These are phyloP conservation scores for Colletotrichum tanaceti DNA, from an alignment of 2,329 filamentous ascomycete species.

Conservation along the genomic window DNA sequence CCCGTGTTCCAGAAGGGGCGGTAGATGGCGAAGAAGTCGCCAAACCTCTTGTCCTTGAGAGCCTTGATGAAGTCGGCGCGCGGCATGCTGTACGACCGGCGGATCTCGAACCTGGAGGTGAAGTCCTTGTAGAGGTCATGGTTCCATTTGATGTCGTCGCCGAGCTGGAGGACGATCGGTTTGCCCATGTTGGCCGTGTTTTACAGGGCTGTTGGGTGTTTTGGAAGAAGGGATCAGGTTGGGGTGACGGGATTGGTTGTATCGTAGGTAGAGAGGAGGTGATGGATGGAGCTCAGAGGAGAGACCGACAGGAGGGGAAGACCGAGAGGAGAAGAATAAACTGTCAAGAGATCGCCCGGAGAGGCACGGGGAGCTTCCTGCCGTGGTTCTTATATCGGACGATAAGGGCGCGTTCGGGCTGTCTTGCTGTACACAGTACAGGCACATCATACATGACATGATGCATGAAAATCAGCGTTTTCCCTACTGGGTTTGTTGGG, in stretches of 20 bases:
- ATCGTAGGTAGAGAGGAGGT: too few species aligned
- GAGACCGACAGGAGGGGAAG: neutral
- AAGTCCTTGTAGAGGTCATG: constrained; percentile 39
- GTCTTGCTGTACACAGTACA: constrained; percentile 28
- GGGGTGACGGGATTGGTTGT: neutral
- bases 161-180: constrained; percentile 38
- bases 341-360: too few species aligned
- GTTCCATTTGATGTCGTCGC: constrained; percentile 39
- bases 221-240: neutral
- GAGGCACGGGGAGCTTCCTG: constrained; percentile 14
- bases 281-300: neutral
- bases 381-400: constrained; percentile 29
- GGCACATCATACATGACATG: too few species aligned
- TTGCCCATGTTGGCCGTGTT: constrained; percentile 28
- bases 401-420: constrained; percentile 8
- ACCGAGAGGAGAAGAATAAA: neutral
- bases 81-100: constrained; percentile 37
- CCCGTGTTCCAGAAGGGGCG: constrained; percentile 39
- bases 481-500: constrained; percentile 31
- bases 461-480: constrained; percentile 8
- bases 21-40: constrained; percentile 39
- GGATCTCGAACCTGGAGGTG: constrained; percentile 33
- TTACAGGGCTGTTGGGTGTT: neutral
- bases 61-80: constrained; percentile 38
- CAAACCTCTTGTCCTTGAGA: constrained; percentile 33